These are phyloP conservation scores for Aspergillus eucalypticola DNA, from an alignment of 2,329 filamentous ascomycete species.

Conservation along the genomic window DNA sequence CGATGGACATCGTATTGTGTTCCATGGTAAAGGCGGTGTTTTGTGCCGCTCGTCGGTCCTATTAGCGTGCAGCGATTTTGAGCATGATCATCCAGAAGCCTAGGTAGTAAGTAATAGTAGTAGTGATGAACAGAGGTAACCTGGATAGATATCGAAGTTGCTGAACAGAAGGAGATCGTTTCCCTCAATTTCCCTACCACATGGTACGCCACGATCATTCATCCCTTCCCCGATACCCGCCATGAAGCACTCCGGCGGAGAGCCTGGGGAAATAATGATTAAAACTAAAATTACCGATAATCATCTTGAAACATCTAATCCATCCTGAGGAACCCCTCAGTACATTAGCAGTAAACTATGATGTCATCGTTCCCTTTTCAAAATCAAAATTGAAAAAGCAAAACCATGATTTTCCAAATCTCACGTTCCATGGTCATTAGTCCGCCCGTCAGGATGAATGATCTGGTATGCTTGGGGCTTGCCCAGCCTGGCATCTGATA, in stretches of 20 bases:
- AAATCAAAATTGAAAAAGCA: neutral
- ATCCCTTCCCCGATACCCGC: constrained; percentile 19
- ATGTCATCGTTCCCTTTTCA: constrained; percentile 14
- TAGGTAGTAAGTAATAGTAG: neutral
- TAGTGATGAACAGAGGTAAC: neutral
- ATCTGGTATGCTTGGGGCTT: constrained; percentile 20
- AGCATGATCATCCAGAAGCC: constrained; percentile 9
- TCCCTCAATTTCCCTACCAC: constrained; percentile 17
- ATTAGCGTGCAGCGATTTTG: constrained; percentile 11
- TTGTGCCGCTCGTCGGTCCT: constrained; percentile 22
- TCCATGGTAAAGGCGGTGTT: constrained; percentile 15
- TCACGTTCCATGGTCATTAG: constrained; percentile 24
- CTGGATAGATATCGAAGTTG: neutral
- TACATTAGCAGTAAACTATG: constrained; percentile 6
- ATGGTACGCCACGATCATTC: constrained; percentile 20
- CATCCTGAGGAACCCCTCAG: neutral
- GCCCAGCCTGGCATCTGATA: constrained; percentile 23
- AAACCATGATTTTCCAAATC: neutral
- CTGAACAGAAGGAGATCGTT: constrained; percentile 14
- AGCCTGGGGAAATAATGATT: no score
- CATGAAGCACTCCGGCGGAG: no score
- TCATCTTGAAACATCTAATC: neutral
- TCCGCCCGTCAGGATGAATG: constrained; percentile 10
- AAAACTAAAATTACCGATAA: no score
- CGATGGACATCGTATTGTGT: neutral